Conservation (phyloP, 2,329 filamentous ascomycete species). For the Arthrobotrys sphaeroides region DNA sequence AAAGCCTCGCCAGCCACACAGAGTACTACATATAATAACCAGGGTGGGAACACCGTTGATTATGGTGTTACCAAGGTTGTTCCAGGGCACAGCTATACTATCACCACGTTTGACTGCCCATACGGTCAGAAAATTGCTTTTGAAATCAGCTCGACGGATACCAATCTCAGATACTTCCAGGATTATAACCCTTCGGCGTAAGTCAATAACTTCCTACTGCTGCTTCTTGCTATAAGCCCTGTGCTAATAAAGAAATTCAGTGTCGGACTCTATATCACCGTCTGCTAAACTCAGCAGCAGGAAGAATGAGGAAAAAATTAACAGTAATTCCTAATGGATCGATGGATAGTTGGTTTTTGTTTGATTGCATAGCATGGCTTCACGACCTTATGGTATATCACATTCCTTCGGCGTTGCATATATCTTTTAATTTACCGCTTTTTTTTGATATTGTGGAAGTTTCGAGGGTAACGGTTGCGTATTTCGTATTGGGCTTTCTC, state of each 20-base stretch:
- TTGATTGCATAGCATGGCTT: conserved; percentile 27
- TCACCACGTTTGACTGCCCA: conserved; percentile 68
- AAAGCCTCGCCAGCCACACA: conserved; percentile 64
- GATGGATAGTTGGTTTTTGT: conserved; percentile 1
- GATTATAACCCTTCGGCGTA: conserved; percentile 66
- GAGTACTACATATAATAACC: conserved; percentile 67
- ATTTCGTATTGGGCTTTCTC: not conserved
- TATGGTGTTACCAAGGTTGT: conserved; percentile 63
- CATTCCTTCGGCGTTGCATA: conserved; percentile 45
- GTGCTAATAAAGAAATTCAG: conserved; percentile 12
- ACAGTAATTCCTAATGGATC: conserved; percentile 10
- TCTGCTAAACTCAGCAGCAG: not conserved
- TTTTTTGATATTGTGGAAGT: too few species aligned
- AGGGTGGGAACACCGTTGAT: conserved; percentile 64
- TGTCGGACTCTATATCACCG: conserved; percentile 47
- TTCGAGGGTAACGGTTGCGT: too few species aligned
- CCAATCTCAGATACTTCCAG: conserved; percentile 71
- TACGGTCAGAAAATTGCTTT: conserved; percentile 66
- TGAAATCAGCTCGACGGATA: conserved; percentile 66
- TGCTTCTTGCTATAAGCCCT: not conserved
- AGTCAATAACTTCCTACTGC: conserved; percentile 17
- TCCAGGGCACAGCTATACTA: conserved; percentile 67
- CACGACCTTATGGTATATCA: conserved; percentile 17
- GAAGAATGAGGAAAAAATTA: not conserved
- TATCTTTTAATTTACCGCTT: not conserved